These are phyloP conservation scores for Wickerhamiella pararugosa DNA, from an alignment of 1,139 yeast genomes.

Conservation along the genomic window DNA sequence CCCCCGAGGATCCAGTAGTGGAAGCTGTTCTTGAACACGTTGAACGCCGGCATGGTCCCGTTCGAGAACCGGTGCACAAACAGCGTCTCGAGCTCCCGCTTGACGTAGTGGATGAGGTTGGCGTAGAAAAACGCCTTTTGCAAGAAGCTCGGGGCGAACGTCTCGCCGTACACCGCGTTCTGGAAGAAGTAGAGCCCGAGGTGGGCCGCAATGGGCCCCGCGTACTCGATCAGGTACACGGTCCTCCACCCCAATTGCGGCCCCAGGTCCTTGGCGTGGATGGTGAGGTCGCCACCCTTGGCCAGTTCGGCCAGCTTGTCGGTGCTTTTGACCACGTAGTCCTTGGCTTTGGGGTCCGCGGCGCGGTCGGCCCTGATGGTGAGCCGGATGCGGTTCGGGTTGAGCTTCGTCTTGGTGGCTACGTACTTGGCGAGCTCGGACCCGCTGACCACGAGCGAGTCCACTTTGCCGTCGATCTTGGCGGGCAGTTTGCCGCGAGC, in stretches of 20 bases:
- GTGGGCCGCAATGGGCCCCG: slow-evolving; percentile 79
- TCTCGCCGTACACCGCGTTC: slow-evolving; percentile 23
- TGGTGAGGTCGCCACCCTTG: slow-evolving; percentile 19
- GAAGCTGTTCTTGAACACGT: slow-evolving; percentile 72
- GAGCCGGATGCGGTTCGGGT: slow-evolving; percentile 23
- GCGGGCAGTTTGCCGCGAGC: slow-evolving; percentile 2
- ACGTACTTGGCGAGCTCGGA: slow-evolving; percentile 9
- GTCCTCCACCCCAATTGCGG: slow-evolving; percentile 88
- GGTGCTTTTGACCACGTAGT: slow-evolving; percentile 26
- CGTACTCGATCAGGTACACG: slow-evolving; percentile 71
- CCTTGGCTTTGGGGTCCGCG: slow-evolving; percentile 18
- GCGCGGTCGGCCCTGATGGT: slow-evolving; percentile 21
- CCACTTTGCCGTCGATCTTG: background rate
- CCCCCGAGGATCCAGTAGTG: slow-evolving; percentile 93
- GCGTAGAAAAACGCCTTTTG: slow-evolving; percentile 40
- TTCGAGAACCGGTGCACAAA: slow-evolving; percentile 73
- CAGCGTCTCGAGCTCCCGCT: slow-evolving; percentile 78
- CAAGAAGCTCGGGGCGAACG: slow-evolving; percentile 31
- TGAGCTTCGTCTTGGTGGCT: slow-evolving; percentile 20
- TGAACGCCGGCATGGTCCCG: slow-evolving; percentile 82
- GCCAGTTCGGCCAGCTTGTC: slow-evolving; percentile 26
- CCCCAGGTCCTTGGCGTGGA: slow-evolving; percentile 73
- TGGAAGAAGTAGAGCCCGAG: slow-evolving; percentile 44
- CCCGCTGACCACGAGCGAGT: background rate
- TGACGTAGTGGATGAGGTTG: slow-evolving; percentile 59